Percentiles rank a stretch among this genome's conserved stretches.
Evolutionary conservation across 2,329 filamentous ascomycete species (phyloP).

Genomic region (Ramularia collo-cygni): DNA sequence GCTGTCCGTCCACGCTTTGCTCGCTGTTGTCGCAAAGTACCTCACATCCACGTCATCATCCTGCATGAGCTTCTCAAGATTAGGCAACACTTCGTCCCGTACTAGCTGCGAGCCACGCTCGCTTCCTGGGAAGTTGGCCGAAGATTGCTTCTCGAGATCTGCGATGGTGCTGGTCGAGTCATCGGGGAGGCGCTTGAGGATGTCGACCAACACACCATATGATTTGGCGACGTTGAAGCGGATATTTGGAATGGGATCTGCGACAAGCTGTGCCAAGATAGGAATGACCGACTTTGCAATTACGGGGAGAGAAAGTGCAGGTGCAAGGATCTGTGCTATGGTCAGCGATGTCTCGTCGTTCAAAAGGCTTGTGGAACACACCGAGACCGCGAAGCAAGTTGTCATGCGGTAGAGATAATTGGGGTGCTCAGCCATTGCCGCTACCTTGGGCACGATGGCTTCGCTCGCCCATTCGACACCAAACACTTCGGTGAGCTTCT

Average conservation of each 20-base stretch:
- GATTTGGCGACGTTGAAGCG: conserved; percentile 99
- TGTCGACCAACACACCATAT: conserved; percentile 80
- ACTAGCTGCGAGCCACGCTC: conserved; percentile 29
- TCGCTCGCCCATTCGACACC: conserved; percentile 96
- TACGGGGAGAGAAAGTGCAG: conserved; percentile 86
- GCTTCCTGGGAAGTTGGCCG: conserved; percentile 44
- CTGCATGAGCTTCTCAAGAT: conserved; percentile 89
- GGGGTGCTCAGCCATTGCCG: conserved; percentile 95
- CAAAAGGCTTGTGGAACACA: conserved; percentile 46
- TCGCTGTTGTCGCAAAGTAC: conserved; percentile 92
- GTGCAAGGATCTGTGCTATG: conserved; percentile 69
- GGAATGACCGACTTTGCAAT: conserved; percentile 90
- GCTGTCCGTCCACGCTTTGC: conserved; percentile 42
- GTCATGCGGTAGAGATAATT: conserved; percentile 99
- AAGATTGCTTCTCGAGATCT: conserved; percentile 72
- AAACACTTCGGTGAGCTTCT: conserved; percentile 98
- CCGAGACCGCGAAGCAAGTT: conserved; percentile 97
- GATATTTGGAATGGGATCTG: conserved; percentile 96
- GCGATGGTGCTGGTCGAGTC: conserved; percentile 67
- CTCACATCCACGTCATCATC: conserved; percentile 97
- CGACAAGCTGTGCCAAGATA: conserved; percentile 89
- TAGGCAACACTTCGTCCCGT: conserved; percentile 65
- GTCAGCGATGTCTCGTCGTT: conserved; percentile 10
- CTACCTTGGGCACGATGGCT: conserved; percentile 96
- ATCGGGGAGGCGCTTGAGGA: conserved; percentile 84